Evolutionary conservation across 805 yeast genomes (phyloP), one percentile per base, ranked within the genome.

Genomic region (Saccharomyces cerevisiae): DNA sequence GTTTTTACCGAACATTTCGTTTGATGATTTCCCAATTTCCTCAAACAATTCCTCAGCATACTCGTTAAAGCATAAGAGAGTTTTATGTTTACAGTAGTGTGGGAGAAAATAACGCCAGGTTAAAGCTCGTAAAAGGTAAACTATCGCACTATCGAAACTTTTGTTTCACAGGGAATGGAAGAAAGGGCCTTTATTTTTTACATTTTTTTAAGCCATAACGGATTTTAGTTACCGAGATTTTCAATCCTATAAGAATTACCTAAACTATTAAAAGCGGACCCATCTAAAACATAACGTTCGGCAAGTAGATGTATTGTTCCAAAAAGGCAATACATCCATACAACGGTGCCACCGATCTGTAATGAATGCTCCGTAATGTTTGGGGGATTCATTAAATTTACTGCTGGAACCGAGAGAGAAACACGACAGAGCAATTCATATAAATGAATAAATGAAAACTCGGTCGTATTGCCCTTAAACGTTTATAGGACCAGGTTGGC

Each of bases 1-100:
- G 69, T 67, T 55, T 66, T 67, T 29, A 67, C 55, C n/a, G 59
- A 30, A 30, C 63, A 57, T n/a, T 21, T 46, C 21, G 41, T n/a
- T 46, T 29, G 32, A 17, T 36, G 11, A 36, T 36, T 17, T 36
- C 43, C 24, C 22, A 36, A 21, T 36, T 17, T 17, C 22, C 22
- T 36, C 24, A 36, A 17, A 36, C 11, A 36, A 17, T 36, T 36
- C 17, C 17, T 47, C n/a, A 51, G 28, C 53, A 51, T 36, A 6
- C 43, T 36, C 6, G 17, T 17, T 10, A 36, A 17, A 36, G 24
- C 43, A 36, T 36, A 36, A 8, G 24, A 6, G 22, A 21, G 13
- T 10, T 9, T 36, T 17, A 6, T 36, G 24, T 36, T 31, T 17
- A 8, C 22, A 36, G 17, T 4, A 3, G 13, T 17, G 24, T 17